These are phyloP conservation scores for Endoconidiophora polonica DNA, from an alignment of 2,329 filamentous ascomycete species.

Conservation along the genomic window DNA sequence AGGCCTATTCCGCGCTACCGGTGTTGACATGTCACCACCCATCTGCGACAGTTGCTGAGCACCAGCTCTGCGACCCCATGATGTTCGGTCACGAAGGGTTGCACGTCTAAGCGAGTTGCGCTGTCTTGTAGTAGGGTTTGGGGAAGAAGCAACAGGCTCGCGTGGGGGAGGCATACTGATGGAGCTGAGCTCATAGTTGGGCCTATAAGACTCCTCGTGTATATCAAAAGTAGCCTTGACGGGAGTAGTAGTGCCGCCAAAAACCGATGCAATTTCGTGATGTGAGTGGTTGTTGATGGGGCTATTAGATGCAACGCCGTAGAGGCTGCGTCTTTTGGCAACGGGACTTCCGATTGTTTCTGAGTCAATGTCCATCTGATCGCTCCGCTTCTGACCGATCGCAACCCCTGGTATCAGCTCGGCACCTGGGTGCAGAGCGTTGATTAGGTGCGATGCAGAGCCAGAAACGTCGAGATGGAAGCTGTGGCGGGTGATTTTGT, in stretches of 20 bases:
- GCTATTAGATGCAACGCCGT: constrained; percentile 40
- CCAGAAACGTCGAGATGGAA: constrained; percentile 27
- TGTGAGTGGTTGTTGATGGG: constrained; percentile 21
- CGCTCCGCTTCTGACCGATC: constrained; percentile 50
- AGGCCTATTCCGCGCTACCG: constrained; percentile 42
- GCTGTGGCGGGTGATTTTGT: constrained; percentile 36
- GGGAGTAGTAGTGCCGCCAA: constrained; percentile 26
- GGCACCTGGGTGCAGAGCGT: constrained; percentile 2
- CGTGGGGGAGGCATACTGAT: constrained; percentile 18
- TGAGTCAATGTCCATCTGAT: constrained; percentile 80
- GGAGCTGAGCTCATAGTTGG: constrained; percentile 37
- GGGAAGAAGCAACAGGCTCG: constrained; percentile 26
- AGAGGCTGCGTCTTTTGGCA: constrained; percentile 77
- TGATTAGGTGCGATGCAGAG: constrained; percentile 1
- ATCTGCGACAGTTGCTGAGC: constrained; percentile 27
- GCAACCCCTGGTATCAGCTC: constrained; percentile 11
- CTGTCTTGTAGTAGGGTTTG: constrained; percentile 43
- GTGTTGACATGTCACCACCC: constrained; percentile 39
- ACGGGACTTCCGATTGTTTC: constrained; percentile 66
- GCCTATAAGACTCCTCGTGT: constrained; percentile 21
- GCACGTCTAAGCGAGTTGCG: constrained; percentile 70
- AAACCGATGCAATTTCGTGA: constrained; percentile 48
- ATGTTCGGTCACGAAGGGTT: constrained; percentile 57
- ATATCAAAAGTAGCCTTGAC: constrained; percentile 16
- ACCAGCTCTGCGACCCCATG: constrained; percentile 41